Base-by-base conservation (phyloP, 139 green algal genomes). In the Medakamo hakoo region DNA sequence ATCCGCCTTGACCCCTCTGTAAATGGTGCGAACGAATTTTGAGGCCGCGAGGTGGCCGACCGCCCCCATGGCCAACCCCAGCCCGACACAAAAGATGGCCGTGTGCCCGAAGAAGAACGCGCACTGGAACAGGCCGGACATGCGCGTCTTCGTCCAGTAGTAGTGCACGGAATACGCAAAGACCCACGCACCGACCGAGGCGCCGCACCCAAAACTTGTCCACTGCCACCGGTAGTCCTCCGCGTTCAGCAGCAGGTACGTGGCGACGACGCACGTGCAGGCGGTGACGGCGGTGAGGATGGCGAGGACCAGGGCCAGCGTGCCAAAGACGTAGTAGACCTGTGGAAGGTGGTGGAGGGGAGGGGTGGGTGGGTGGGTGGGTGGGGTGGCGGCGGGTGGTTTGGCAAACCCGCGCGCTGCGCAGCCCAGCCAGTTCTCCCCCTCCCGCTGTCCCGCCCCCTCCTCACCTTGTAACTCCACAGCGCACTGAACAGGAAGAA, bases 161-260 rank as follows among this genome's bases (percentile, higher is more conserved):
- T 95, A 96, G 75, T 96, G 86, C 24, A 76, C 70, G 27, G 68
- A 75, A 76, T 97, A 97, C 4, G 94, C 52, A 66, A 89, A 92
- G 3, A 97, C 90, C 67, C 98, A 98, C 19, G 19, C 64, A 65
- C 64, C 68, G 3, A 88, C 95, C 60, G 83, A 92, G 1, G 82
- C 82, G 0, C 82, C 79, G 48, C 87, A 85, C 21, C 76, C 68
- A 70, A 97, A 98, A 25, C 82, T 73, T 0, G 90, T 95, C 91
- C 91, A 98, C 66, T 93, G 84, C 90, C 91, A 98, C 71, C 95
- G 82, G 74, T 97, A 95, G 77, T 98, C 96, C 68, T 98, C 91
- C 4, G 88, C 88, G 72, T 97, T 97, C n/a, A 98, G 81, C 65
- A 97, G 75, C 79, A 98, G 95, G 77, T 98, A 98, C 4, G 92